phyloP scores from a whole-genome alignment of 371 early-diverging fungal genomes.

The Cokeromyces recurvatus region DNA sequence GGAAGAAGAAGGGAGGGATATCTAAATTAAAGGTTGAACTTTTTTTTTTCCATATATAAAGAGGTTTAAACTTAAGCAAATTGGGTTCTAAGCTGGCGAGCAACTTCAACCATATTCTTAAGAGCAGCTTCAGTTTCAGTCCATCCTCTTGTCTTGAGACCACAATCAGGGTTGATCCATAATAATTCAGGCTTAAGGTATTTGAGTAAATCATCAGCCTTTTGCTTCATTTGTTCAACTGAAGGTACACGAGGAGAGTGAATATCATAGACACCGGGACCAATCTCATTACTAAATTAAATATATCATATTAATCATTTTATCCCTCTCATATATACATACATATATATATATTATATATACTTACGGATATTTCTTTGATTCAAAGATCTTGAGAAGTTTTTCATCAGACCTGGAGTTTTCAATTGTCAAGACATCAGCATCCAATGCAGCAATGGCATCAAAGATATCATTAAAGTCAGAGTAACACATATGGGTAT shows the following conservation, averaged over 20 bases:
- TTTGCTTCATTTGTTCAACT: slow-evolving; percentile 80
- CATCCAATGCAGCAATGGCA: slow-evolving; percentile 86
- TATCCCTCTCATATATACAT: not conserved
- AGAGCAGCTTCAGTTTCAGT: slow-evolving; percentile 86
- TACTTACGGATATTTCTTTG: slow-evolving; percentile 72
- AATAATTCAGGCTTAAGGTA: slow-evolving; percentile 68
- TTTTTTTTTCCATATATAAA: slow-evolving; percentile 3
- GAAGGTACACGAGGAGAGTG: slow-evolving; percentile 95
- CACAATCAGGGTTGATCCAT: slow-evolving; percentile 98
- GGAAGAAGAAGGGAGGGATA: slow-evolving; percentile 3
- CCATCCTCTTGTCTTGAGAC: slow-evolving; percentile 95
- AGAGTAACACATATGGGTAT: slow-evolving; percentile 96
- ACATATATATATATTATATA: not conserved
- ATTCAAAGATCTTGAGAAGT: slow-evolving; percentile 83
- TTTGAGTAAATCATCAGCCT: slow-evolving; percentile 74
- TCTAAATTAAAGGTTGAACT: slow-evolving; percentile 23
- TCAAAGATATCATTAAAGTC: slow-evolving; percentile 97
- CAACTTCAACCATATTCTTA: slow-evolving; percentile 82
- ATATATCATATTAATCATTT: not conserved
- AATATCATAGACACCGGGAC: slow-evolving; percentile 60
- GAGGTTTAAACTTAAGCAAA: slow-evolving; percentile 11
- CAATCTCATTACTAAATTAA: slow-evolving; percentile 46
- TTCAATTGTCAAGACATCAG: slow-evolving; percentile 93
- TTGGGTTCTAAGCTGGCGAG: slow-evolving; percentile 60
- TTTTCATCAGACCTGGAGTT: slow-evolving; percentile 95